phyloP scores from a whole-genome alignment of 257 asterid genomes.

The Ophiorrhiza pumila region DNA sequence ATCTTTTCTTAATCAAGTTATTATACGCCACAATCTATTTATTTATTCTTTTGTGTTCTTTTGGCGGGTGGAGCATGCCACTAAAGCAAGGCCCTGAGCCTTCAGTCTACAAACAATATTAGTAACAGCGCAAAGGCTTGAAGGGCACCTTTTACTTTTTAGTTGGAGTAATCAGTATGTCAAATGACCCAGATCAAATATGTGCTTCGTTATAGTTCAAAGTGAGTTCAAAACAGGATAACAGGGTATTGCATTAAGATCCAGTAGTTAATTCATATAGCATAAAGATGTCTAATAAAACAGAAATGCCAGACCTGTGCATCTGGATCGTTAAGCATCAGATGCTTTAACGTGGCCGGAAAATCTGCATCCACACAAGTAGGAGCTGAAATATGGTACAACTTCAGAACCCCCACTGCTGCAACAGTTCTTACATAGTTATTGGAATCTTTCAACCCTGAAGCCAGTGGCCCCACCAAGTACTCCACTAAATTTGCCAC shows the following conservation, averaged over 20 bases:
- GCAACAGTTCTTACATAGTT: slow-evolving; percentile 90
- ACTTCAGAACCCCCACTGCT: slow-evolving; percentile 81
- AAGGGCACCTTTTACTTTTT: neutral
- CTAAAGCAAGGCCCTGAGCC: neutral
- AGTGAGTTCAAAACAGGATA: neutral
- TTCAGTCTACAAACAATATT: neutral
- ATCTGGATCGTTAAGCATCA: slow-evolving; percentile 92
- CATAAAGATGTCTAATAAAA: neutral
- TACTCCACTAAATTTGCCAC: slow-evolving; percentile 96
- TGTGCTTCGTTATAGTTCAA: neutral
- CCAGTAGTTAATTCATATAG: neutral
- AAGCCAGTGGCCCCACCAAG: slow-evolving; percentile 88
- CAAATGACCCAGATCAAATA: neutral
- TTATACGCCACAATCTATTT: neutral
- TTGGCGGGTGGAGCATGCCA: neutral
- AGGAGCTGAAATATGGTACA: slow-evolving; percentile 76
- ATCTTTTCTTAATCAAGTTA: neutral
- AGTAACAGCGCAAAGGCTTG: neutral
- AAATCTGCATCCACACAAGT: slow-evolving; percentile 97
- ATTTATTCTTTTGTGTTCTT: neutral
- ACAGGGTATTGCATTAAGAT: neutral
- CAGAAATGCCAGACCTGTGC: slow-evolving; percentile 60
- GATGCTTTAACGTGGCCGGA: slow-evolving; percentile 73
- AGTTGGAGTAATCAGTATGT: neutral
- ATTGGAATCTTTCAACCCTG: slow-evolving; percentile 88